Base-by-base conservation (phyloP, 1,139 yeast genomes). In the Scheffersomyces titani region DNA sequence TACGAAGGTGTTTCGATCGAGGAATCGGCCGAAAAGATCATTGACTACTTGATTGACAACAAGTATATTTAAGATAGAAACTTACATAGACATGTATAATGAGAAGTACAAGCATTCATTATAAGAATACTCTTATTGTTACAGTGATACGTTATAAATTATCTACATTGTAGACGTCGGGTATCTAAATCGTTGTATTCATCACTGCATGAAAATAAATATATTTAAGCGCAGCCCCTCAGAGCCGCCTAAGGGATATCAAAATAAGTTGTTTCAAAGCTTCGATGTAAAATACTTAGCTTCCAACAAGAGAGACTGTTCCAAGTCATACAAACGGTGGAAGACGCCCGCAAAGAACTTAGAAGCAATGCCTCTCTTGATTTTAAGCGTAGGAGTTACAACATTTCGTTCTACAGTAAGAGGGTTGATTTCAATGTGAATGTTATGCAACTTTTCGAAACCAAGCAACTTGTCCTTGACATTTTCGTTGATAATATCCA, bases 11-110 rank as follows among this genome's bases (percentile, higher is more conserved):
- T 81, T 57, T 75, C 90, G 36, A 83, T 92, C 51, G 97, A 93
- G 77, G 90, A 92, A 68, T 86, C 93, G 64, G 97, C 96, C 46
- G 77, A 82, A 65, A 80, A 82, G 65, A 89, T 93, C 68, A 82
- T 85, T 63, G 86, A 86, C 53, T 92, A 91, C 71, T 83, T 93
- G 66, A 75, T 76, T 58, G 81, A 78, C 60, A 77, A 89, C 66
- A 79, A 82, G 58, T 82, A 82, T 66, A 76, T 85, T 61, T 69
- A 70, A 54, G 16, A 47, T 30, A 30, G 40, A 30, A 30, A 6
- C 40, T 11, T 30, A 30, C 40, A 30, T 30, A 30, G 40, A 30
- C 40, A 5, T 11, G 13, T 50, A 50, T 46, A 50, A 19, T 2
- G n/a, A 47, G 19, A 44, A 44, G 48, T 44, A 44, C 19, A 45